Evolutionary conservation across 306 rosid species (phyloP).

Genomic region (Hippophae tibetana): DNA sequence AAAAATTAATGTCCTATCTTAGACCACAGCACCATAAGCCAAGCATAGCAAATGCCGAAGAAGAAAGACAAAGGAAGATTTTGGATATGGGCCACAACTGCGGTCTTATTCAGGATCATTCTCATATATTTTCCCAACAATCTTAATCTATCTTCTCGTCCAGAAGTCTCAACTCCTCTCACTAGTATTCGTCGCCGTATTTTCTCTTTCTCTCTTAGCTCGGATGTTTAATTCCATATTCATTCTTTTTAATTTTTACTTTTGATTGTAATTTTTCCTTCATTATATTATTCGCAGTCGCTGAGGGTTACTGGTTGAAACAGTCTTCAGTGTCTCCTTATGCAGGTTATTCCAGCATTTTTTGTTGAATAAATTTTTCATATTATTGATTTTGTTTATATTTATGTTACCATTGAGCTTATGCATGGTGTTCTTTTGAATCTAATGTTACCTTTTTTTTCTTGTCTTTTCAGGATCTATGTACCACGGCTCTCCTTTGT

Average conservation of each 20-base stretch:
- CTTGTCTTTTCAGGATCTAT: conserved; percentile 52
- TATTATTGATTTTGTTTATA: not conserved
- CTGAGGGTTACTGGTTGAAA: conserved; percentile 91
- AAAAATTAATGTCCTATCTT: too few relatives aligned
- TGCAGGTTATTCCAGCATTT: conserved; percentile 34
- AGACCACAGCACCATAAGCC: not conserved
- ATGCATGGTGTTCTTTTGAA: not conserved
- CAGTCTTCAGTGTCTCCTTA: conserved; percentile 81
- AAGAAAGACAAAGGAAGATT: conserved; percentile 34
- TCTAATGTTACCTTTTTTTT: not conserved
- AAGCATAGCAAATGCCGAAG: conserved; percentile 20
- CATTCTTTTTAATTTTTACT: not conserved
- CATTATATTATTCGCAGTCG: conserved; percentile 33
- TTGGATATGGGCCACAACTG: conserved; percentile 63
- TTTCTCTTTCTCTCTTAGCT: conserved; percentile 3
- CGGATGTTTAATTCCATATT: not conserved
- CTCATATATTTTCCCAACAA: conserved; percentile 60
- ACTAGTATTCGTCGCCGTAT: conserved; percentile 84
- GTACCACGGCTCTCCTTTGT: conserved; percentile 90
- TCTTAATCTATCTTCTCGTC: conserved; percentile 81
- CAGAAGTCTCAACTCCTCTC: conserved; percentile 88
- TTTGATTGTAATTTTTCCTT: not conserved
- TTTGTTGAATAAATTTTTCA: not conserved
- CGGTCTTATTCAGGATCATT: conserved; percentile 57
- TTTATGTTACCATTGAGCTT: not conserved